Base-by-base conservation (phyloP, 2,329 filamentous ascomycete genomes). In the Orbilia oligospora region DNA sequence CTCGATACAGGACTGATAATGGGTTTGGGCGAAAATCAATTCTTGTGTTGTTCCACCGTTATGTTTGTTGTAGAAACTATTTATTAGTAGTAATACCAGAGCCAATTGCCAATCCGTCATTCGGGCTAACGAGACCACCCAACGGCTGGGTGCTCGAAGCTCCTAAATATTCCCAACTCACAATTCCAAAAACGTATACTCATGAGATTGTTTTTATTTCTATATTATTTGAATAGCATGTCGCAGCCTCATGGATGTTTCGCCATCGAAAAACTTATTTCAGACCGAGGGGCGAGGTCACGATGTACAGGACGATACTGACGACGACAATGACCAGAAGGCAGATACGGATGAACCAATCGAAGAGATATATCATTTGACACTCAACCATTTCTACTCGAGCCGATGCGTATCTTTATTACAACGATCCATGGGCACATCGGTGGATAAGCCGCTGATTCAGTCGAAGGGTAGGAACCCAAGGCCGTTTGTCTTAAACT, bases 301-400 rank as follows among this genome's bases (percentile, higher is more conserved):
- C 33, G 66, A 55, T 14, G 6, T 16, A 22, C 65, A 53, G 53
- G 51, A 63, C 27, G 56, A 56, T 48, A 44, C 33, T n/a, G n/a
- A 56, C 6, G n/a, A 46, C 20, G 5, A 61, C 51, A 44, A 68
- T 33, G 61, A 66, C 10, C 36, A 4, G 33, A 20, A 20, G 10
- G 27, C 41, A 22, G 75, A 69, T 33, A 6, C 30, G 27, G 71
- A 78, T 41, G 68, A 68, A 48, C 61, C 48, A n/a, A 38, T 71
- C 16, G 76, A 73, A 49, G 76, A 79, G 48, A 73, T 71, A 70
- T 79, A 70, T 53, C 76, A 79, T 46, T 55, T 73, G 12, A 70
- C 76, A 5, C 70, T 75, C 20, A 18, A 48, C 14, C 56, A 79
- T 55, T 79, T 79, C 30, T 79, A 79, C 44, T 70, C 76, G 8